Base-by-base conservation (phyloP, 352 stramenopile species). In the Phytophthora rubi region DNA sequence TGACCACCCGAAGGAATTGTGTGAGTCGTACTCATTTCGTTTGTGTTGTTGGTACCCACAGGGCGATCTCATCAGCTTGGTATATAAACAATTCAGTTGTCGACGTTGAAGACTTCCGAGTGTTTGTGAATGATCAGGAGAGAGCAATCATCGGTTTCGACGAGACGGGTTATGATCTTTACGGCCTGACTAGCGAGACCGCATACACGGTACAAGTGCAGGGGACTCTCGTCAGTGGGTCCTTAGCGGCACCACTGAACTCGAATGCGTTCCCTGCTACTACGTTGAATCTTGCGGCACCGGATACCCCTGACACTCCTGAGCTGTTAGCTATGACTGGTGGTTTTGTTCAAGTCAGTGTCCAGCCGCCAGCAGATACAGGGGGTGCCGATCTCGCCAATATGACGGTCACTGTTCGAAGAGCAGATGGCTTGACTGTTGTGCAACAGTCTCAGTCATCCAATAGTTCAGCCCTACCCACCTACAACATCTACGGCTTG, bases 171-270 rank as follows among this genome's bases (percentile, higher is more conserved):
- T 89, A 77, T 54, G 66, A 68, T 4, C 28, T 82, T 10, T 79
- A 70, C 51, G 79, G 76, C 59, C 59, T 89, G 16, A 26, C 13
- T 0, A 70, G 70, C 60, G 73, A 82, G 48, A 84, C 81, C 8
- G 23, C 59, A 15, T 81, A 86, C 65, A 37, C 53, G 9, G 53
- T 85, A 7, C 65, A 77, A 45, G 30, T 84, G 7, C 65, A 59
- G 4, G 71, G 39, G 16, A 53, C 39, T 54, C 39, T 76, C 6
- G 49, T 45, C 12, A 47, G 51, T 39, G 57, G 26, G 18, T 73
- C 62, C 7, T 62, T 47, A 33, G 51, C 60, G 47, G 48, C 58
- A 5, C 10, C 42, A 30, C 45, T 85, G n/a, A 32, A 51, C 2
- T 85, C 81, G 6, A 66, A 80, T 53, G 48, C 53, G 37, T 54